A percentile compares a stretch with the other conserved stretches of the same genome.
Evolutionary conservation across 495 filamentous ascomycete species (phyloP).

Genomic region (Talaromyces proteolyticus): DNA sequence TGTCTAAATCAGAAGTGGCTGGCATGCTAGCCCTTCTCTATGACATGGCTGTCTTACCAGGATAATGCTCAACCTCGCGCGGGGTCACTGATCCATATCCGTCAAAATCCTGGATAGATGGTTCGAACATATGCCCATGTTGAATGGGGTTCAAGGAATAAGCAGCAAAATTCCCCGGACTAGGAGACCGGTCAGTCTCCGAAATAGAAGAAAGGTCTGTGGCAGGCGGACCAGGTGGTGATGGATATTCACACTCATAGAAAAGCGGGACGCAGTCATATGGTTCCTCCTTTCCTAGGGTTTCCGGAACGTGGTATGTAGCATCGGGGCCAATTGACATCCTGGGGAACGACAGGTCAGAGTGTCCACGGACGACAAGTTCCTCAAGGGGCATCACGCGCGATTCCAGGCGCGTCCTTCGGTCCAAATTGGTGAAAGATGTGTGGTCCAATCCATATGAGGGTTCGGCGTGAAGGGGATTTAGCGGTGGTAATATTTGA

Average conservation of each 20-base stretch:
- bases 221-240: not conserved
- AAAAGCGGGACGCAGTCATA: not conserved
- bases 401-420: not conserved
- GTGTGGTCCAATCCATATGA: not conserved
- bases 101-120: not conserved
- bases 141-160: not conserved
- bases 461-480: not conserved
- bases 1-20: not conserved
- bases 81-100: conserved; percentile 1
- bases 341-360: not conserved
- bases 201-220: conserved; percentile 1
- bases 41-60: not conserved
- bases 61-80: conserved; percentile 1
- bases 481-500: not conserved
- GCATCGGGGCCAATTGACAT: not conserved
- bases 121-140: not conserved
- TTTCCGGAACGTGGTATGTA: not conserved
- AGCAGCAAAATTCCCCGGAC: not conserved
- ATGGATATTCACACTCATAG: not conserved
- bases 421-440: not conserved
- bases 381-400: not conserved
- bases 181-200: conserved; percentile 7
- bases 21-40: too few species aligned
- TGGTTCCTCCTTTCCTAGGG: not conserved
- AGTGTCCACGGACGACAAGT: not conserved